Evolutionary conservation across 2,329 filamentous ascomycete genomes (phyloP).

Genomic region (Fragosphaeria purpurea): DNA sequence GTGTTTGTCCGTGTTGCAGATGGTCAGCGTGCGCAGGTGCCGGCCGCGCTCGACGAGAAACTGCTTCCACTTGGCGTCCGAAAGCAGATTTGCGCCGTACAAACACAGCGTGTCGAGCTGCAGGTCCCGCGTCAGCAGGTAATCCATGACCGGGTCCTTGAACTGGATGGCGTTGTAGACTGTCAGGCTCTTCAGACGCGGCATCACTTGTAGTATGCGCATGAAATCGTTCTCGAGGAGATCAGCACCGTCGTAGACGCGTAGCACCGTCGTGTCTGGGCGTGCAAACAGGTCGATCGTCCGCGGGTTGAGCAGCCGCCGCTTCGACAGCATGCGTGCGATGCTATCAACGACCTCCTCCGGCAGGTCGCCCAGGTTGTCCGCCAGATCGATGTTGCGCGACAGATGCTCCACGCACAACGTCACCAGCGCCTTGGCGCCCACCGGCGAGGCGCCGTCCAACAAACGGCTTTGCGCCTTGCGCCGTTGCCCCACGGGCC

Average conservation of each 20-base stretch:
- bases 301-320: constrained; percentile 41
- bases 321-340: constrained; percentile 50
- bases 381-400: constrained; percentile 52
- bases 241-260: constrained; percentile 50
- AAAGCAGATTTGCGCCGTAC: constrained; percentile 74
- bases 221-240: constrained; percentile 68
- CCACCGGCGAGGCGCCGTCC: constrained; percentile 58
- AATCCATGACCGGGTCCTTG: constrained; percentile 75
- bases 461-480: constrained; percentile 76
- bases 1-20: constrained; percentile 76
- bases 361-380: constrained; percentile 52
- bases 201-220: constrained; percentile 67
- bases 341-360: constrained; percentile 47
- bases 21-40: constrained; percentile 56
- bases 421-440: constrained; percentile 58
- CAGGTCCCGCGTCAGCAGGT: constrained; percentile 59
- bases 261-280: constrained; percentile 38
- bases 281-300: constrained; percentile 50
- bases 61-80: constrained; percentile 63
- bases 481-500: constrained; percentile 51
- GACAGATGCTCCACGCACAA: constrained; percentile 54
- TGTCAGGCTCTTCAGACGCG: constrained; percentile 59
- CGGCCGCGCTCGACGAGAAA: constrained; percentile 58
- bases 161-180: constrained; percentile 83
- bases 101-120: constrained; percentile 65